Evolutionary conservation across 2,329 filamentous ascomycete species (phyloP).

Genomic region (Knufia petricola): DNA sequence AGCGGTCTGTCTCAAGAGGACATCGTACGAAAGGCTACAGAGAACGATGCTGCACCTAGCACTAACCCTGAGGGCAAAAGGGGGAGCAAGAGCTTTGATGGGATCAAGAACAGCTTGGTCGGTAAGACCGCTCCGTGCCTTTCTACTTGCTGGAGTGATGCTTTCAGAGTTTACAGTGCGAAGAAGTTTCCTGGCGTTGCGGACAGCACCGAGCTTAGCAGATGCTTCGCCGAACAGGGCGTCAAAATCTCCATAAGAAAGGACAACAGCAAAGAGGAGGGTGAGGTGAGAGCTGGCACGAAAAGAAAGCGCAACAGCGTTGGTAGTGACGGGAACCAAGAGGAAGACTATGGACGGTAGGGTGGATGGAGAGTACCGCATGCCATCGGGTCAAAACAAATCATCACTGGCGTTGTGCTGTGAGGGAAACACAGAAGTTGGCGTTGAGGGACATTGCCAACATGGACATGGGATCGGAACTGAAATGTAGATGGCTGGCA

Average conservation of each 20-base stretch:
- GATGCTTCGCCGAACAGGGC: conserved; percentile 83
- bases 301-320: no score
- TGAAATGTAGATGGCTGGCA: no score
- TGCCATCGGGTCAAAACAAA: no score
- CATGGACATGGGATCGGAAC: no score
- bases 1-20: background rate
- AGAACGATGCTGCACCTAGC: background rate
- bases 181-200: conserved; percentile 99
- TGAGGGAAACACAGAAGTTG: no score
- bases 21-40: conserved; percentile 11
- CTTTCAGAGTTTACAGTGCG: conserved; percentile 88
- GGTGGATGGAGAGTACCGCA: no score
- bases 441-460: no score
- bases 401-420: no score
- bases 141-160: conserved; percentile 74
- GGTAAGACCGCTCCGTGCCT: conserved; percentile 56
- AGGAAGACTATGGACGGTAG: no score
- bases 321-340: no score
- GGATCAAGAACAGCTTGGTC: conserved; percentile 23
- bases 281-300: conserved; percentile 24
- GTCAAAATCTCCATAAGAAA: conserved; percentile 96
- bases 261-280: conserved; percentile 45
- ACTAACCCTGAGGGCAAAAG: conserved; percentile 16
- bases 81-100: conserved; percentile 1
- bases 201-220: conserved; percentile 82